Conservation (phyloP, 768 basidiomycete genomes). For the Zangia roseola region DNA sequence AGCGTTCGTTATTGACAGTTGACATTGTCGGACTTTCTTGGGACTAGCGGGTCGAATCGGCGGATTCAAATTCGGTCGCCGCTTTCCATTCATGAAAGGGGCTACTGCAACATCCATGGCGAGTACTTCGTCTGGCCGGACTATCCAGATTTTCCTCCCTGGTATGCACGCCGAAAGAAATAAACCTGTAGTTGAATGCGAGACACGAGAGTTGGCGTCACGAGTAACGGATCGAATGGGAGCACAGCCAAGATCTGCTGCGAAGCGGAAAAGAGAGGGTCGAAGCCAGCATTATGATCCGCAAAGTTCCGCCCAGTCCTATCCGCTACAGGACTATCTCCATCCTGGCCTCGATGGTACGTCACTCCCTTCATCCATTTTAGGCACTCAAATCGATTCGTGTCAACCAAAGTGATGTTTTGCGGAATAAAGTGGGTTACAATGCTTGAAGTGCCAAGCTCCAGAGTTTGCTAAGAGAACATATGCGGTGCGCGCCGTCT, state of each 20-base stretch:
- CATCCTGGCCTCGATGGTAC: constrained; percentile 55
- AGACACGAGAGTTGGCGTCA: not conserved
- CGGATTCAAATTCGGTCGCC: too few relatives aligned
- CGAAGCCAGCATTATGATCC: not conserved
- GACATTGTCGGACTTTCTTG: too few relatives aligned
- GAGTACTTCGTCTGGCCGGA: not conserved
- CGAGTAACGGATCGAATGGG: not conserved
- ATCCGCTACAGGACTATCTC: constrained; percentile 52
- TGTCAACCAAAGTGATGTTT: constrained; percentile 58
- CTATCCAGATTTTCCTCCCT: constrained; percentile 10
- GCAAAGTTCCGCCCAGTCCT: constrained; percentile 31
- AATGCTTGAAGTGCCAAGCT: not conserved
- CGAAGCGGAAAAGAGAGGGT: not conserved
- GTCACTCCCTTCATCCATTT: constrained; percentile 9
- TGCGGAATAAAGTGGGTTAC: constrained; percentile 80
- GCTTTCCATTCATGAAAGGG: too few relatives aligned
- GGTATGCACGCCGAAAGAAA: not conserved
- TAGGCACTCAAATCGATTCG: not conserved
- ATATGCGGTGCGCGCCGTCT: not conserved
- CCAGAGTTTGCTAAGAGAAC: not conserved
- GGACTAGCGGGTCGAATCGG: too few relatives aligned
- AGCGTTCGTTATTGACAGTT: too few relatives aligned
- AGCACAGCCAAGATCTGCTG: not conserved
- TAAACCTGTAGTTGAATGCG: not conserved
- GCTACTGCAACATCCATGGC: not conserved